phyloP scores from a whole-genome alignment of 306 rosid species.

The Sophora flavescens region DNA sequence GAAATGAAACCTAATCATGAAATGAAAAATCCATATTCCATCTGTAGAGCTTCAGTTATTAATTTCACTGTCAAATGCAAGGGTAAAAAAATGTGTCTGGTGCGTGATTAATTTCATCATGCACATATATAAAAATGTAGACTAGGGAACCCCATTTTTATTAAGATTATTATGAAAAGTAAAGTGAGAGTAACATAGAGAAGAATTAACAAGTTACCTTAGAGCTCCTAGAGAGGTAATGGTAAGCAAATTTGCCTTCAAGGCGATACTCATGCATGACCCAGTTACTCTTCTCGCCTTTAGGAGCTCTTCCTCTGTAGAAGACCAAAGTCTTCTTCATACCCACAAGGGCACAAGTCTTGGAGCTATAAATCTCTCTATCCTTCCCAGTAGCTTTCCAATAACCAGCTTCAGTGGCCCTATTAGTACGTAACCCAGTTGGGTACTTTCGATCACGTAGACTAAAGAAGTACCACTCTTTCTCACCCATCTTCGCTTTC shows the following conservation, averaged over 20 bases:
- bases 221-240: slow-evolving; percentile 76
- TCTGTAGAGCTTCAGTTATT: slow-evolving; percentile 26
- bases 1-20: slow-evolving; percentile 12
- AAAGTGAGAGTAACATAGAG: neutral
- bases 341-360: slow-evolving; percentile 76
- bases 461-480: slow-evolving; percentile 96
- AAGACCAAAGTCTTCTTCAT: slow-evolving; percentile 95
- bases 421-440: slow-evolving; percentile 83
- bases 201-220: slow-evolving; percentile 50
- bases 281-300: slow-evolving; percentile 90
- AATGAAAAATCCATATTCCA: slow-evolving; percentile 43
- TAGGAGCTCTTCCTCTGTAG: slow-evolving; percentile 91
- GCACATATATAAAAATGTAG: neutral
- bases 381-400: slow-evolving; percentile 99
- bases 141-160: neutral
- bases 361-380: slow-evolving; percentile 82
- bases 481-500: slow-evolving; percentile 93
- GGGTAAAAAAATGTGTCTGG: slow-evolving; percentile 25
- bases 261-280: slow-evolving; percentile 95
- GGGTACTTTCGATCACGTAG: slow-evolving; percentile 85
- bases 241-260: slow-evolving; percentile 95
- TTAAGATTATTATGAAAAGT: neutral
- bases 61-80: neutral
- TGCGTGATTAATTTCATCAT: slow-evolving; percentile 21
- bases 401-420: slow-evolving; percentile 93